phyloP scores from a whole-genome alignment of 306 rosid genomes.

The Vachellia pachyceras region DNA sequence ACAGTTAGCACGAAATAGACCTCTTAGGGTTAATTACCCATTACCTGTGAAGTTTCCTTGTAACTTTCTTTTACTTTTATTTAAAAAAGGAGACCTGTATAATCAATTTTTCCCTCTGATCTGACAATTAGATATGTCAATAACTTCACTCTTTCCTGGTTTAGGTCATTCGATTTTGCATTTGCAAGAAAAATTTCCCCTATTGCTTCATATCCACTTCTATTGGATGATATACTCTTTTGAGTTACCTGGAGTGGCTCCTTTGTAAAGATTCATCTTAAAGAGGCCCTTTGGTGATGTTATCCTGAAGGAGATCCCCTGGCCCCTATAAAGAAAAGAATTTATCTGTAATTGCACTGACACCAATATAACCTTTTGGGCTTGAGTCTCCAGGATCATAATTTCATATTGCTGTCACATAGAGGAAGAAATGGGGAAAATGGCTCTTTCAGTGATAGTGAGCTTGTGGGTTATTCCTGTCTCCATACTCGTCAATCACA shows the following conservation, averaged over 20 bases:
- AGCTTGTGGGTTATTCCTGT: constrained; percentile 81
- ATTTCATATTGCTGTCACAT: constrained; percentile 18
- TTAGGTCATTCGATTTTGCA: constrained; percentile 11
- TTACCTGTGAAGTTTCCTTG: background rate
- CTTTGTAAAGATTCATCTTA: constrained; percentile 27
- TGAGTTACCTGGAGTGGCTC: constrained; percentile 3
- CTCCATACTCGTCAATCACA: constrained; percentile 61
- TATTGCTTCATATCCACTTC: background rate
- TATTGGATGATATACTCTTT: constrained; percentile 5
- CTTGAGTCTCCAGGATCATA: constrained; percentile 1
- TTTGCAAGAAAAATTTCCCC: background rate
- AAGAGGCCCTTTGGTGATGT: background rate
- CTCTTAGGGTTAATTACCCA: constrained; percentile 8
- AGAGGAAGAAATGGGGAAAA: constrained; percentile 62
- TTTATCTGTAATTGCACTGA: constrained; percentile 21
- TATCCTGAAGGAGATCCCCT: constrained; percentile 1
- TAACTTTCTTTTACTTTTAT: background rate
- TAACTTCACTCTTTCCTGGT: constrained; percentile 19
- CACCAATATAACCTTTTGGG: constrained; percentile 4
- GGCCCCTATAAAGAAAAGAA: background rate
- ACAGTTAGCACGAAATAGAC: background rate
- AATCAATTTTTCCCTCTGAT: background rate
- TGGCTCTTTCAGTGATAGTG: constrained; percentile 70
- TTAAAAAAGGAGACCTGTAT: background rate
- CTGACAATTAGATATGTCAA: constrained; percentile 6